These are phyloP conservation scores for Pyrenophora teres DNA, from an alignment of 2,329 filamentous ascomycete genomes.

Conservation along the genomic window DNA sequence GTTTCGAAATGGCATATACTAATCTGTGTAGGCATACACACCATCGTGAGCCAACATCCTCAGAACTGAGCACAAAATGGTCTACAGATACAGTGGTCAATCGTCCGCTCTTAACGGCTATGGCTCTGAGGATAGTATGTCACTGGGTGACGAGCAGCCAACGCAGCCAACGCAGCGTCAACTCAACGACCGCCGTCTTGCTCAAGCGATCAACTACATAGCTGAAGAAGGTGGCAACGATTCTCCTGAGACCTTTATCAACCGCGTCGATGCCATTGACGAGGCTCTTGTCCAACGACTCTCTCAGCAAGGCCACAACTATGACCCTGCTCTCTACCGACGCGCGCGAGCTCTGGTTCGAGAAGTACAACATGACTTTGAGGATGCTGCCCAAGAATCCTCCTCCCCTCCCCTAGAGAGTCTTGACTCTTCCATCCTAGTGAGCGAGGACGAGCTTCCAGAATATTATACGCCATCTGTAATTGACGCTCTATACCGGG, in stretches of 20 bases:
- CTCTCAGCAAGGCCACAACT: slow-evolving; percentile 15
- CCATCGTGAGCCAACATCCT: background rate
- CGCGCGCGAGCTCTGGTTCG: slow-evolving; percentile 26
- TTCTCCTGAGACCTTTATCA: slow-evolving; percentile 19
- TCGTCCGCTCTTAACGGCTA: slow-evolving; percentile 13
- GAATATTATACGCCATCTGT: slow-evolving; percentile 8
- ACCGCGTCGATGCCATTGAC: slow-evolving; percentile 35
- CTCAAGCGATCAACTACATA: slow-evolving; percentile 37
- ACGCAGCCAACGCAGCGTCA: slow-evolving; percentile 12
- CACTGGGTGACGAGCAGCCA: slow-evolving; percentile 5
- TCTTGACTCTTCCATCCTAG: background rate
- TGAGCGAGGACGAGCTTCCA: slow-evolving; percentile 12
- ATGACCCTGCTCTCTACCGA: slow-evolving; percentile 27
- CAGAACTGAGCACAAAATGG: slow-evolving; percentile 8
- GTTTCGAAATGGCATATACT: background rate
- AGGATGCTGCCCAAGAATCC: slow-evolving; percentile 11
- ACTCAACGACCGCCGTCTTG: slow-evolving; percentile 29
- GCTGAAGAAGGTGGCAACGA: slow-evolving; percentile 28
- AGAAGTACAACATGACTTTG: slow-evolving; percentile 22
- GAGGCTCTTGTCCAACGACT: slow-evolving; percentile 28
- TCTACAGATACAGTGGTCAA: background rate
- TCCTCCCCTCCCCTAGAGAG: background rate
- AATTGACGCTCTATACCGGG: slow-evolving; percentile 3
- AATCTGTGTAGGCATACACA: background rate
- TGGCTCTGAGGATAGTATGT: slow-evolving; percentile 8